Conservation (phyloP, 352 stramenopile species). For the Pseudoperonospora humuli region DNA sequence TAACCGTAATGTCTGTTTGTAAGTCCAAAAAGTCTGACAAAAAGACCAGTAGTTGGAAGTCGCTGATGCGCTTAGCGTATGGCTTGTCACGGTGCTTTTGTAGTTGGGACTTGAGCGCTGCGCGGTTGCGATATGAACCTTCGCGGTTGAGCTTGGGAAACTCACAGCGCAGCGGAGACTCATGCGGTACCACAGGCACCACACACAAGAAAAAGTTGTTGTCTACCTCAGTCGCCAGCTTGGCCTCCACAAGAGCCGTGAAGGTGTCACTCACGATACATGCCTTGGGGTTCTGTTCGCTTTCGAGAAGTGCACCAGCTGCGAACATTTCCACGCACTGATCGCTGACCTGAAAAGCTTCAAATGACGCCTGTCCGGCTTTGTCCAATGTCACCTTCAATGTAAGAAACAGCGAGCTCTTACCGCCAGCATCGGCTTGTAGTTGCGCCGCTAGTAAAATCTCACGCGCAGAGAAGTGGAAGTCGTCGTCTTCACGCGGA, state of each 20-base stretch:
- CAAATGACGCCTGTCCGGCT: slow-evolving; percentile 91
- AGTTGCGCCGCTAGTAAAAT: slow-evolving; percentile 92
- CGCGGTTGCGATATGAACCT: slow-evolving; percentile 69
- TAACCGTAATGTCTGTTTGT: slow-evolving; percentile 86
- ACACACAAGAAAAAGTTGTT: slow-evolving; percentile 97
- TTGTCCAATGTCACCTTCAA: slow-evolving; percentile 92
- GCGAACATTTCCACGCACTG: slow-evolving; percentile 98
- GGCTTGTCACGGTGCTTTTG: slow-evolving; percentile 46
- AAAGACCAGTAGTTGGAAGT: slow-evolving; percentile 96
- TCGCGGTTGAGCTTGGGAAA: slow-evolving; percentile 93
- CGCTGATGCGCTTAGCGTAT: slow-evolving; percentile 88
- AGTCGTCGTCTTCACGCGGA: slow-evolving; percentile 90
- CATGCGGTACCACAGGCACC: slow-evolving; percentile 92
- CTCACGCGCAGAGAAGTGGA: slow-evolving; percentile 88
- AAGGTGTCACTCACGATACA: slow-evolving; percentile 94
- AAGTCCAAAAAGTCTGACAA: slow-evolving; percentile 90
- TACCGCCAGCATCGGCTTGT: slow-evolving; percentile 91
- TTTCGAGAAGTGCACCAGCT: slow-evolving; percentile 87
- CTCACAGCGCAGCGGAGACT: slow-evolving; percentile 86
- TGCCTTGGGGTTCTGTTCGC: slow-evolving; percentile 84
- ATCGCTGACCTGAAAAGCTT: slow-evolving; percentile 95
- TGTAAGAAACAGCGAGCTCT: slow-evolving; percentile 93
- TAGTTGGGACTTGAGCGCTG: slow-evolving; percentile 91
- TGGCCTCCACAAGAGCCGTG: slow-evolving; percentile 96
- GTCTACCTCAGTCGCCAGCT: slow-evolving; percentile 86